phyloP scores from a whole-genome alignment of 306 rosid species.

The barrel medic (Medicago truncatula) region DNA sequence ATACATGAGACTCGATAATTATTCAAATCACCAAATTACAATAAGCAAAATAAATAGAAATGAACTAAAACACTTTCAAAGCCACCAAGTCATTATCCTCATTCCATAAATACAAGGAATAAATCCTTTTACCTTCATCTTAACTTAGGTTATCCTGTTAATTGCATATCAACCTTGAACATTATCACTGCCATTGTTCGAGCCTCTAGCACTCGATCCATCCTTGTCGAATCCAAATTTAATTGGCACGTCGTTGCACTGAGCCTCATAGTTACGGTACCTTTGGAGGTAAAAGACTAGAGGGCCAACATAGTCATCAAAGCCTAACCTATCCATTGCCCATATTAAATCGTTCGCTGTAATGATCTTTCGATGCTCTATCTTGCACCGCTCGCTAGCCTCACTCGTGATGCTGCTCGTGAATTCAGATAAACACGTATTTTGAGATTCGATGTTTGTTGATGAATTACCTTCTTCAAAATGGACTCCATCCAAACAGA shows the following conservation, averaged over 20 bases:
- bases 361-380: conserved; percentile 62
- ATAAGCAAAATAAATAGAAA: no score
- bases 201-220: neutral
- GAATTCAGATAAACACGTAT: conserved; percentile 60
- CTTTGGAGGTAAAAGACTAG: conserved; percentile 51
- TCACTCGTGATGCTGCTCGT: conserved; percentile 61
- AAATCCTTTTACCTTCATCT: neutral
- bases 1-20: no score
- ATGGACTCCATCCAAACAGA: no score
- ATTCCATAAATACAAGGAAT: neutral
- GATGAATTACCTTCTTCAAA: no score
- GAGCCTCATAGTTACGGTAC: conserved; percentile 32
- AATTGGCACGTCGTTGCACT: neutral
- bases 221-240: neutral
- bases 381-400: conserved; percentile 60
- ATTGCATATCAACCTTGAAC: neutral
- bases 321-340: conserved; percentile 63
- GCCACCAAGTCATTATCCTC: neutral
- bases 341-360: conserved; percentile 65
- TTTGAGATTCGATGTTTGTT: no score
- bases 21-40: no score
- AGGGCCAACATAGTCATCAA: conserved; percentile 66
- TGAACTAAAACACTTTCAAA: no score
- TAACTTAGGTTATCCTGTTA: neutral
- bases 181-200: neutral